Evolutionary conservation across 2,329 filamentous ascomycete species (phyloP), one percentile per base, ranked within the genome.

Genomic region (Passalora sequoiae): DNA sequence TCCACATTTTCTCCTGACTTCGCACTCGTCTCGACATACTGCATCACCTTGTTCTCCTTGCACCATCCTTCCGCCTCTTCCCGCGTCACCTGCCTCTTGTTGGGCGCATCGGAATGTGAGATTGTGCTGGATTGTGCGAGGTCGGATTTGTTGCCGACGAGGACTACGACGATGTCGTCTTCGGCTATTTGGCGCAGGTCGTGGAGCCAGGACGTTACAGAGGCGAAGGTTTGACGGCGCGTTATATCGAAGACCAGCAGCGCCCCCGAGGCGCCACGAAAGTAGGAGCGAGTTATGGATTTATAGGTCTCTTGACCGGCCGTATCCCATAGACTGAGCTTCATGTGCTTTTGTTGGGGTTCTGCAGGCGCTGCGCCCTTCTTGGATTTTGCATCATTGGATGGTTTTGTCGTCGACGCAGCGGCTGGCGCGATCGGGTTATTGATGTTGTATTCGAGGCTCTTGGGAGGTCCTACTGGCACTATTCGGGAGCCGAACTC

Each of bases 301-400:
- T 96, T 96, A 74, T 97, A 97, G 9, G 89, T 95, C 71, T 97
- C 91, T 66, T 97, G 91, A 19, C 91, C 91, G 12, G 91, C 91
- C 1, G 91, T 97, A 63, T 96, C 91, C 91, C 91, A 97, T 8
- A 97, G 74, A 32, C 83, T 88, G 4, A 95, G 77, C 69, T 95
- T 95, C 89, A 95, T 95, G 70, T 91, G 84, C 80, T 79, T 79
- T 56, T 80, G 77, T 31, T 64, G 61, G 10, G 64, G 55, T 28
- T 63, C 58, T 52, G 64, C 59, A 32, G 55, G 53, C 49, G 37
- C 27, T 21, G 19, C 16, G 44, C 44, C 36, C 19, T 53, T 43
- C 25, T 40, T 35, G 31, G 21, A 15, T 28, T 51, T 47, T 9
- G 47, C 41, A 44, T 51, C 54, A 39, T 50, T 52, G 4, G 47